Evolutionary conservation across 352 stramenopile species (phyloP), one percentile per base, ranked within the genome.

Genomic region (Globisporangium alternatum): DNA sequence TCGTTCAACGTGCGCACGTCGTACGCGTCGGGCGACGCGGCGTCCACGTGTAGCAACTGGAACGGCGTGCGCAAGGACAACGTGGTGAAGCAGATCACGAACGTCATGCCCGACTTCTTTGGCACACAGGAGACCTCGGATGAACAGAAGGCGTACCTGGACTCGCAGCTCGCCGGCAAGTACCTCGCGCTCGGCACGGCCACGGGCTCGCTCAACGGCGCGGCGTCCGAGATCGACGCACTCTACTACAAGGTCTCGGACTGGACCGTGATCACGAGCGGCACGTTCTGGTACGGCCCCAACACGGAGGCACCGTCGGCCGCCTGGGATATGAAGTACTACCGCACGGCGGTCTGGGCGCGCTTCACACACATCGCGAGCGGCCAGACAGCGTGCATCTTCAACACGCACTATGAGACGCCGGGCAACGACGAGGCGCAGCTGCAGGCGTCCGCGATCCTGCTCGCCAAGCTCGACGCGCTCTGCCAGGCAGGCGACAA

Each of bases 351-450:
- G 47, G 77, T 88, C 19, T 90, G 76, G 70, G 85, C 76, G 4
- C 85, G 85, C 51, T 94, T 94, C 71, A 56, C 91, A 62, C 81
- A 92, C 66, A 79, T 78, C 53, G 61, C 59, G n/a, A 85, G 75
- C 1, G 80, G 81, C 17, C 66, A 80, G 15, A 90, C 78, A 0
- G 81, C 89, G 1, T 94, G 85, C 35, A 67, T 94, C 17, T 58
- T 92, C 33, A 94, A 94, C 69, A 92, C 85, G 51, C 85, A 92
- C 75, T 94, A 89, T 65, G 85, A 94, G 70, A 94, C 81, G 2
- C 83, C 80, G 19, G 85, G 85, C 5, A 90, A 91, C 21, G 75
- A 91, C 35, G 74, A 86, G 47, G 82, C 82, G 13, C 85, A 93
- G 71, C 71, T 77, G 21, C 72, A 92, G 54, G 81, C 70, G 22